Base-by-base conservation (phyloP, 441 rosid species). In the Jatropha podagrica region DNA sequence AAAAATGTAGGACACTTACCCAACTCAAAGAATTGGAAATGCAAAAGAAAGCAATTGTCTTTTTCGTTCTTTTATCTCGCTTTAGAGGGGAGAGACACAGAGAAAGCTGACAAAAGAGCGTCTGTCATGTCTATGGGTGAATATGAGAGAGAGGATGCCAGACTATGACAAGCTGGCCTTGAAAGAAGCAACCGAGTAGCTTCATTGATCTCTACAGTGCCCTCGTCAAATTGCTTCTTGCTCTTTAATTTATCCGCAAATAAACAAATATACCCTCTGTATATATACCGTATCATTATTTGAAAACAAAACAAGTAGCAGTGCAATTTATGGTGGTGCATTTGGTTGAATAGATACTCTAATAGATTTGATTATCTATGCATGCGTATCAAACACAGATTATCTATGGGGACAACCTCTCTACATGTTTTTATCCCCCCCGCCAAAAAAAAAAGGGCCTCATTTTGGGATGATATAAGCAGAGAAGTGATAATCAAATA, bases 161-260 rank as follows among this genome's bases (percentile, higher is more conserved):
- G 83, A 69, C 61, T 72, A 81, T 61, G 74, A 78, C 88, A 73
- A 86, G 86, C 88, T 86, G 89, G 85, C 84, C 74, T 75, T 52
- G 54, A 65, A 71, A 55, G 78, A 82, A 78, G 73, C 69, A 77
- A 32, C 80, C 77, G 32, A 70, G 80, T 14, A 23, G 63, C 79
- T 81, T 80, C 81, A 51, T 71, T 59, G 44, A 38, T 59, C 73
- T 26, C 54, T 46, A 26, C 59, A 38, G 54, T 80, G 1, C n/a
- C 76, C 37, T 12, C 15, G 4, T 20, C 26, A 27, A 9, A 6
- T 49, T 59, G 54, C 11, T 38, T 18, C 7, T 56, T 71, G 6
- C 41, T 40, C 40, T 23, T 18, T 75, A 54, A 67, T 64, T 65
- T 70, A 68, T 74, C 32, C 7, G 20, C 0, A 38, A 58, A 58